Percentiles rank a stretch among this genome's conserved stretches.
These are phyloP conservation scores for Stemphylium vesicarium DNA, from an alignment of 2,329 filamentous ascomycete genomes.

Conservation along the genomic window DNA sequence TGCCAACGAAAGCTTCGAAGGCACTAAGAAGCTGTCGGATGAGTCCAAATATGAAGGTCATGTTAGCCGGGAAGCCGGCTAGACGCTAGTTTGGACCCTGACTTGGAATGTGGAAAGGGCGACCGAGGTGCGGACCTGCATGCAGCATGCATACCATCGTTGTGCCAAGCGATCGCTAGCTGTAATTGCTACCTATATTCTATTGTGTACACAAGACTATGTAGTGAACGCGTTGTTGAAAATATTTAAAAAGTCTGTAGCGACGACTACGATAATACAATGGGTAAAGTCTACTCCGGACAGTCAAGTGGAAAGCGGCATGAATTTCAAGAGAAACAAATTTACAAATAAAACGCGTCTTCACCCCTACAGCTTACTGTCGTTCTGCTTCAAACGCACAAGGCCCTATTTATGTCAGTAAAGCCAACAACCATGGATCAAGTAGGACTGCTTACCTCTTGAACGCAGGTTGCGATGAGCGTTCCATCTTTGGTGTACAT, in stretches of 20 bases:
- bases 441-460: conserved; percentile 63
- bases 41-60: conserved; percentile 2
- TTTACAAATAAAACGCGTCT: background rate
- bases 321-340: background rate
- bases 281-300: background rate
- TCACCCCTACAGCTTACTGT: conserved; percentile 16
- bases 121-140: background rate
- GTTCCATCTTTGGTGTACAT: conserved; percentile 75
- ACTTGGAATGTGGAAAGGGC: conserved; percentile 1
- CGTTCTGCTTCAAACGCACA: conserved; percentile 21
- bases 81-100: conserved; percentile 9
- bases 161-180: background rate
- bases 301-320: background rate
- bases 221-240: background rate
- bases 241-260: background rate
- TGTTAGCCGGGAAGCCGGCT: background rate
- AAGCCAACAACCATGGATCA: background rate
- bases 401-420: conserved; percentile 19
- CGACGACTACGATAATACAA: background rate
- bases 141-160: background rate
- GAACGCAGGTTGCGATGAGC: conserved; percentile 78
- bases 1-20: background rate
- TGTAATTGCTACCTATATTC: background rate
- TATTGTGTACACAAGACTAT: background rate
- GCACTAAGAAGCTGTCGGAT: background rate